Percentiles rank a stretch among this genome's conserved stretches.
These are phyloP conservation scores for Calonectria leucothoes DNA, from an alignment of 2,329 filamentous ascomycete genomes.

Conservation along the genomic window DNA sequence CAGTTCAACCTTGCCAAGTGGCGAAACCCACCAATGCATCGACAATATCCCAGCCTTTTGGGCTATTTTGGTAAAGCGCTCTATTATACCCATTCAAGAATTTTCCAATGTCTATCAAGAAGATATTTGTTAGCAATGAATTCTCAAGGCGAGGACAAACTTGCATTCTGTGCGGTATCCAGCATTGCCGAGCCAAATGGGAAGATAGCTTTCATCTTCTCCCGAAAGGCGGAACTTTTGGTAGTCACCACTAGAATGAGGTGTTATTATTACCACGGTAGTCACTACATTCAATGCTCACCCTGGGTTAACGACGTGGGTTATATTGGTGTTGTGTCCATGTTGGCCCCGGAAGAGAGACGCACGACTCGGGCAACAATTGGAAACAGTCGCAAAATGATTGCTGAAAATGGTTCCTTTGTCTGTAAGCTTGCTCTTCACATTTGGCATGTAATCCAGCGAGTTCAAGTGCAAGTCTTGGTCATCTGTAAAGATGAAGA, in stretches of 20 bases:
- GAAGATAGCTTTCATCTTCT: not conserved
- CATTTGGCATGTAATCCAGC: constrained; percentile 12
- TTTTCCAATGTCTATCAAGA: constrained; percentile 7
- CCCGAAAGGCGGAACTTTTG: constrained; percentile 13
- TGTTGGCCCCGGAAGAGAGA: constrained; percentile 11
- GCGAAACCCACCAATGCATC: not conserved
- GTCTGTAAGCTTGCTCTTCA: not conserved
- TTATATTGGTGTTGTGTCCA: constrained; percentile 18
- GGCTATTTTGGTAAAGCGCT: constrained; percentile 3
- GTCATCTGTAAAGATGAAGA: constrained; percentile 23
- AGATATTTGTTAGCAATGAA: not conserved
- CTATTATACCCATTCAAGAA: constrained; percentile 15
- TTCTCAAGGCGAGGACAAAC: not conserved
- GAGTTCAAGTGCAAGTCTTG: constrained; percentile 20
- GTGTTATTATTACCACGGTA: not conserved
- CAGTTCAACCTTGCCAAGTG: not conserved
- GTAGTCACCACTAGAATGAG: not conserved
- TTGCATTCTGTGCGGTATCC: constrained; percentile 16
- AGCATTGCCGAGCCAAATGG: constrained; percentile 12
- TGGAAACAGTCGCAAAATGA: constrained; percentile 18
- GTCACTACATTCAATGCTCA: not conserved
- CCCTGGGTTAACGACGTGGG: constrained; percentile 13
- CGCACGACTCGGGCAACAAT: constrained; percentile 14
- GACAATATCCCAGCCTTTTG: constrained; percentile 6
- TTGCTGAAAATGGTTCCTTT: constrained; percentile 13